Evolutionary conservation across 1,139 yeast species (phyloP), one percentile per base, ranked within the genome.

Genomic region (Suhomyces yuchorum): DNA sequence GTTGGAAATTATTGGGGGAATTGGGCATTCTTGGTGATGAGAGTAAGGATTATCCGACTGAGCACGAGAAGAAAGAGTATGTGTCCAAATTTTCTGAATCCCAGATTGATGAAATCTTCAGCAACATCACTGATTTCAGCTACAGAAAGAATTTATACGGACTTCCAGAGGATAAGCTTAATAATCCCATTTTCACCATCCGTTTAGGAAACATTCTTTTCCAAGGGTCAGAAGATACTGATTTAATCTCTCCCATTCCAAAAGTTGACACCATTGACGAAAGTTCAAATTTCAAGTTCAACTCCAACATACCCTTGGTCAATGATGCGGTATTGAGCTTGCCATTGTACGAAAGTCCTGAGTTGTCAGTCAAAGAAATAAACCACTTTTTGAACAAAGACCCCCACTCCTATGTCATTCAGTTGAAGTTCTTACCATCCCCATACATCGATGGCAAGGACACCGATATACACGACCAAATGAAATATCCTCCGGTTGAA

Each of bases 401-500:
- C 45, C 59, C 59, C 1, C 57, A 56, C 39, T 46, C 50, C 8
- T 56, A 56, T 38, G 57, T 48, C 17, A 65, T 78, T 14, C 85
- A 81, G 57, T 55, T 81, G 52, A 71, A 68, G 53, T 77, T 81
- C 51, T 58, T 70, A n/a, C 85, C 86, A 0, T 65, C 77, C 8
- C 73, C 80, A 8, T 67, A 63, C 55, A 28, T 36, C 9, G 59
- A 55, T 37, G 56, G 55, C 18, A 58, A 46, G 17, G 46, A 51
- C 18, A 51, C 52, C n/a, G 58, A 55, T 12, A 43, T 50, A 17
- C 54, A 54, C n/a, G 54, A 54, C 12, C 56, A 59, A 40, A 57
- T 61, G 48, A 59, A 65, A 43, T 71, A 71, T 46, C 85, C 86
- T 0, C 80, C 84, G 0, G 65, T 82, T 3, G 86, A 82, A 57